Evolutionary conservation across 2,329 filamentous ascomycete genomes (phyloP).

Genomic region (Verticillium nubilum): DNA sequence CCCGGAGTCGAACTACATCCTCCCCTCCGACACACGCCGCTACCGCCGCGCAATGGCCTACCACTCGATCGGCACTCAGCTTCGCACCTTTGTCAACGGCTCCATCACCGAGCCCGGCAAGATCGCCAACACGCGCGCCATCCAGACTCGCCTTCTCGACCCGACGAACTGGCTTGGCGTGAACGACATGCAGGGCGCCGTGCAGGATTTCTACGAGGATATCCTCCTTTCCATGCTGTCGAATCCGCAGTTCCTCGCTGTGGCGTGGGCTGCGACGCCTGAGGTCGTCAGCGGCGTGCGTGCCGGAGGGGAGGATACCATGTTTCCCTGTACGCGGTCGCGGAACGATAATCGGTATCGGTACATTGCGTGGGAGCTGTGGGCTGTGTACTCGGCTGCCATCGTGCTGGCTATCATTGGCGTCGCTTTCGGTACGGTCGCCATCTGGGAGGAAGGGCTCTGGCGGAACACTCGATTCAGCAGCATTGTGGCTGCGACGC

Average conservation of each 20-base stretch:
- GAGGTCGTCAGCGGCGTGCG: conserved; percentile 2
- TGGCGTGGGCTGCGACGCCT: conserved; percentile 23
- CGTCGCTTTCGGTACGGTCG: conserved; percentile 21
- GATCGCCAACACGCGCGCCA: conserved; percentile 23
- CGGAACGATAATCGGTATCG: conserved; percentile 20
- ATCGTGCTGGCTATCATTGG: conserved; percentile 21
- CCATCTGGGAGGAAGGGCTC: conserved; percentile 24
- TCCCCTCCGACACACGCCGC: conserved; percentile 12
- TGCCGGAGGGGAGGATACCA: conserved; percentile 13
- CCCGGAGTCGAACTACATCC: conserved; percentile 20
- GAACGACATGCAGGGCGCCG: conserved; percentile 14
- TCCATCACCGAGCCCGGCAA: conserved; percentile 18
- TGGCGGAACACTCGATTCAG: conserved; percentile 30
- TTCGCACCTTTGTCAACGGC: conserved; percentile 24
- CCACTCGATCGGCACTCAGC: conserved; percentile 22
- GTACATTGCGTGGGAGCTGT: conserved; percentile 23
- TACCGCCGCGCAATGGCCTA: conserved; percentile 26
- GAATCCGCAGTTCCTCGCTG: conserved; percentile 25
- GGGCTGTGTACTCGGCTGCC: conserved; percentile 27
- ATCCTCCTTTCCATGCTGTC: conserved; percentile 27
- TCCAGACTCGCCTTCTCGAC: conserved; percentile 34
- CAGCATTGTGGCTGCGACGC: conserved; percentile 31
- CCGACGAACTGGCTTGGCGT: conserved; percentile 20
- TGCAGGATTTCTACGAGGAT: conserved; percentile 26
- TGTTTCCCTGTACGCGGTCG: conserved; percentile 21